A percentile compares a stretch with the other conserved stretches of the same genome.
Conservation (phyloP, 208 protist species). For the Acanthamoeba castellanii region DNA sequence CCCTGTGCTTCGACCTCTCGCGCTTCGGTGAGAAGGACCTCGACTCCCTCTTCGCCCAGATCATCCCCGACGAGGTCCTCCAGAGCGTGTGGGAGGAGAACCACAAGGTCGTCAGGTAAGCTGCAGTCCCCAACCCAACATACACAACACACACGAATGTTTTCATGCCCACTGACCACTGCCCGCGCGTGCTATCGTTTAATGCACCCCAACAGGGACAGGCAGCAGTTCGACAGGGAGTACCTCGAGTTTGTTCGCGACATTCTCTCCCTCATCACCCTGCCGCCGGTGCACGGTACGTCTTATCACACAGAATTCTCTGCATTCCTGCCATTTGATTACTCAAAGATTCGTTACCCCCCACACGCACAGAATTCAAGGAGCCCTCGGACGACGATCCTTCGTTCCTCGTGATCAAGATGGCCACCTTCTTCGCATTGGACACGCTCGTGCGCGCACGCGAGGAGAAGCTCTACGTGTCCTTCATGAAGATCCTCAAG, state of each 20-base stretch:
- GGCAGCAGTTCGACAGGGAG: slow-evolving; percentile 27
- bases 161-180: background rate
- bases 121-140: no score
- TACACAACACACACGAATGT: no score
- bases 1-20: slow-evolving; percentile 21
- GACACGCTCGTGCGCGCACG: slow-evolving; percentile 8
- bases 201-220: background rate
- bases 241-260: slow-evolving; percentile 58
- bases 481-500: slow-evolving; percentile 14
- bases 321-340: background rate
- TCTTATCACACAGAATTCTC: no score
- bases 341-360: no score
- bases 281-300: background rate
- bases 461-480: slow-evolving; percentile 57
- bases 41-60: background rate
- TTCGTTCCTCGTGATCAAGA: background rate
- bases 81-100: slow-evolving; percentile 56
- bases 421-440: slow-evolving; percentile 33
- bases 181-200: no score
- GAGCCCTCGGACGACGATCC: background rate
- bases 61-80: slow-evolving; percentile 57
- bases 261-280: background rate
- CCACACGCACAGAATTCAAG: background rate
- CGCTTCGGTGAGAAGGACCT: slow-evolving; percentile 42
- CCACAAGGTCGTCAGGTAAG: background rate